Evolutionary conservation across 106 monocot genomes (phyloP).

Genomic region (Apostasia ramifera): DNA sequence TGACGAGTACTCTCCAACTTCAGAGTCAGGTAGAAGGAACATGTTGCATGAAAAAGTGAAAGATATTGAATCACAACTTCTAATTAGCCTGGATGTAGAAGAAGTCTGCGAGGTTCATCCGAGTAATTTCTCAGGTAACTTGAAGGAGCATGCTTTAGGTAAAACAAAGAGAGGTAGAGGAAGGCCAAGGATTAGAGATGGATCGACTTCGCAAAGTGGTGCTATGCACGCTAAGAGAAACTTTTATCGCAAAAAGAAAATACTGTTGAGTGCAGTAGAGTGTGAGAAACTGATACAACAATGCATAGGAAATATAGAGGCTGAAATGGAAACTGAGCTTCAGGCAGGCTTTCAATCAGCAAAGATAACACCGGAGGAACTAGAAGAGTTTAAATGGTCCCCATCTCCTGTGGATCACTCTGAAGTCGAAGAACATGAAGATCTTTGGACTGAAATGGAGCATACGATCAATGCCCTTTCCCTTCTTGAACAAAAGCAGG

Average conservation of each 20-base stretch:
- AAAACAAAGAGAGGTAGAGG: slow-evolving; percentile 1
- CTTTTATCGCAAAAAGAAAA: slow-evolving; percentile 19
- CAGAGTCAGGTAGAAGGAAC: not conserved
- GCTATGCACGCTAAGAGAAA: slow-evolving; percentile 4
- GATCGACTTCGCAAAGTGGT: not conserved
- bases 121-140: not conserved
- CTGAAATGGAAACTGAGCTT: slow-evolving; percentile 16
- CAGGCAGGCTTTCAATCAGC: not conserved
- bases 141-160: slow-evolving; percentile 6
- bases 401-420: slow-evolving; percentile 11
- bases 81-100: slow-evolving; percentile 4
- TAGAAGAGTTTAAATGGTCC: slow-evolving; percentile 42
- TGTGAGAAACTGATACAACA: slow-evolving; percentile 36
- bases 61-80: not conserved
- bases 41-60: not conserved
- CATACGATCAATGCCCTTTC: slow-evolving; percentile 36
- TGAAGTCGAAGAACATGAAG: slow-evolving; percentile 43
- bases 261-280: slow-evolving; percentile 18
- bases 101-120: not conserved
- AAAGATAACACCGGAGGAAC: slow-evolving; percentile 6
- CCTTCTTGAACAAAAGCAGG: slow-evolving; percentile 49
- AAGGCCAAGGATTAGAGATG: not conserved
- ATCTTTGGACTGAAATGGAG: slow-evolving; percentile 81
- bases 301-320: slow-evolving; percentile 31
- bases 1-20: not conserved